Percentiles rank a stretch among this genome's conserved stretches.
These are phyloP conservation scores for Mychonastes homosphaera DNA, from an alignment of 139 green algal genomes.

Conservation along the genomic window DNA sequence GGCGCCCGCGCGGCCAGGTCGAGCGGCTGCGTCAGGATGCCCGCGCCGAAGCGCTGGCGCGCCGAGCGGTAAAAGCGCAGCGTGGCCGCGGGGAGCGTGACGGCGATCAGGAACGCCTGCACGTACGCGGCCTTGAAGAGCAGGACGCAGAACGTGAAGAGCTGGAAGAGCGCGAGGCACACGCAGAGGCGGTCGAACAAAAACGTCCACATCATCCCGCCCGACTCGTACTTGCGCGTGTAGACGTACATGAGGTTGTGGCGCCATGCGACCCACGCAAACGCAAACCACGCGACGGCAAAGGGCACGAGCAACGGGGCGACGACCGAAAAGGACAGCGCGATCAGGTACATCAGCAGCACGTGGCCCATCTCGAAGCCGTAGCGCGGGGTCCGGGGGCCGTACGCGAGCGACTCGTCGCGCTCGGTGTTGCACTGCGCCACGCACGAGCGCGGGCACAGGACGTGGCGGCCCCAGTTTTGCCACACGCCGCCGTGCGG, in stretches of 20 bases:
- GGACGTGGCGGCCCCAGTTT: conserved; percentile 18
- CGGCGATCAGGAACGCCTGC: conserved; percentile 44
- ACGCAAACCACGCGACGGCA: conserved; percentile 39
- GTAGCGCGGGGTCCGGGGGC: conserved; percentile 26
- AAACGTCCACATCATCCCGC: conserved; percentile 46
- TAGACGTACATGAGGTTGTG: conserved; percentile 45
- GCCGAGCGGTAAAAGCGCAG: conserved; percentile 49
- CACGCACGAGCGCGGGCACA: conserved; percentile 5
- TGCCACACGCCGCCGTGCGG: conserved; percentile 32
- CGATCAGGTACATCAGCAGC: conserved; percentile 42
- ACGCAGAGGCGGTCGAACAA: conserved; percentile 35
- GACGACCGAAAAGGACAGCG: conserved; percentile 38
- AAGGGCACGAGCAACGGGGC: conserved; percentile 54
- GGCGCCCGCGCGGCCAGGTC: conserved; percentile 18
- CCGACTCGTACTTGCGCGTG: conserved; percentile 50
- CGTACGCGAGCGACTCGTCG: conserved; percentile 9
- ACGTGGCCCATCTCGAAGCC: conserved; percentile 34
- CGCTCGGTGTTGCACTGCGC: conserved; percentile 19
- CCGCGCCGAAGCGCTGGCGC: conserved; percentile 10
- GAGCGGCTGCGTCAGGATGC: conserved; percentile 22
- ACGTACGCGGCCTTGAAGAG: conserved; percentile 46
- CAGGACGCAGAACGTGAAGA: conserved; percentile 59
- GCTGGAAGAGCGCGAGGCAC: conserved; percentile 23
- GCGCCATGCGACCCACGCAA: conserved; percentile 32
- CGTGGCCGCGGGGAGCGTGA: conserved; percentile 51